phyloP scores from a whole-genome alignment of 768 basidiomycete species.

The Suillus discolor region DNA sequence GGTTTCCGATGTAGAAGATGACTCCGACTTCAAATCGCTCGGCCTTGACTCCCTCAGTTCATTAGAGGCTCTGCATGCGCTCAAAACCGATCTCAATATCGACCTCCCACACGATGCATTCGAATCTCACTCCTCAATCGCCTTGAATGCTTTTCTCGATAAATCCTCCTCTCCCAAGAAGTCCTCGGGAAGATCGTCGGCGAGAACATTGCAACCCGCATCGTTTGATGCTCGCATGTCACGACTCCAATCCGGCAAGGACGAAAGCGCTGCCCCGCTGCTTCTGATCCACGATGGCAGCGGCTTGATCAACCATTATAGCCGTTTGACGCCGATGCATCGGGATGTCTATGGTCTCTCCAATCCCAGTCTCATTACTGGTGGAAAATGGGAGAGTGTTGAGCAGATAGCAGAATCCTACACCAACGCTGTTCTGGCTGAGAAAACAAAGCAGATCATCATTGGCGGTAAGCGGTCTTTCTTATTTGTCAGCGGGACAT shows the following conservation, averaged over 20 bases:
- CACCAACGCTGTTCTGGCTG: constrained; percentile 24
- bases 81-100: constrained; percentile 44
- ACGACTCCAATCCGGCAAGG: constrained; percentile 39
- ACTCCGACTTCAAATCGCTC: constrained; percentile 47
- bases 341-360: constrained; percentile 63
- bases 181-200: not conserved
- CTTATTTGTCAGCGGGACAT: constrained; percentile 14
- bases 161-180: not conserved
- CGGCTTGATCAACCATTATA: constrained; percentile 56
- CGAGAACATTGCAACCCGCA: not conserved
- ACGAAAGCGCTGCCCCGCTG: constrained; percentile 40
- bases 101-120: constrained; percentile 51
- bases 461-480: constrained; percentile 20
- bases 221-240: not conserved
- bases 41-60: constrained; percentile 68
- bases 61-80: constrained; percentile 57
- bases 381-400: constrained; percentile 50
- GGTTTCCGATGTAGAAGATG: constrained; percentile 40
- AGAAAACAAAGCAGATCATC: not conserved
- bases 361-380: constrained; percentile 52
- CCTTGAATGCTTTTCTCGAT: constrained; percentile 20
- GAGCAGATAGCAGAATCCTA: constrained; percentile 57
- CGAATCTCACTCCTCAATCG: constrained; percentile 39
- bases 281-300: constrained; percentile 78
- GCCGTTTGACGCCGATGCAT: constrained; percentile 46